Evolutionary conservation across 177 flowering plant genomes (phyloP).

Genomic region (Telopea speciosissima): DNA sequence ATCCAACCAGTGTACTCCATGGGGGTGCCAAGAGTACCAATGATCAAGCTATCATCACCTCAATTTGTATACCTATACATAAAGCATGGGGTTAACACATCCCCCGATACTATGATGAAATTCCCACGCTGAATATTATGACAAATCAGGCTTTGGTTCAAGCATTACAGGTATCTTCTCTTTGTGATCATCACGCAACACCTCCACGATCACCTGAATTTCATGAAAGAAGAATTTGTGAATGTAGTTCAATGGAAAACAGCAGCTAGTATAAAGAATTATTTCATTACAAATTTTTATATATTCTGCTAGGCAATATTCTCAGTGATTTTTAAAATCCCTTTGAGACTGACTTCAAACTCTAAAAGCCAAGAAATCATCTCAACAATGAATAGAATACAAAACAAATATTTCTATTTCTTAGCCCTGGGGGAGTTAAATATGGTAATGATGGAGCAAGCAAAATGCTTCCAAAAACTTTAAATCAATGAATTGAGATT

Average conservation of each 20-base stretch:
- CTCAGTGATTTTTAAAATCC: not conserved
- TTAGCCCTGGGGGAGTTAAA: not conserved
- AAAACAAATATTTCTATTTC: too few relatives aligned
- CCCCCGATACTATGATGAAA: not conserved
- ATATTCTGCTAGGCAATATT: not conserved
- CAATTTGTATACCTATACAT: not conserved
- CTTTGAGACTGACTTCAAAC: not conserved
- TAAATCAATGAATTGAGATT: not conserved
- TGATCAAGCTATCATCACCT: not conserved
- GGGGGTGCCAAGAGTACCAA: too few relatives aligned
- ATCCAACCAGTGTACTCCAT: too few relatives aligned
- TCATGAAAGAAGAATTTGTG: not conserved
- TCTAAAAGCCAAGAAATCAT: not conserved
- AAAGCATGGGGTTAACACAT: not conserved
- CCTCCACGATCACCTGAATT: conserved; percentile 75
- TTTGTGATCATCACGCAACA: conserved; percentile 81
- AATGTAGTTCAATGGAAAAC: not conserved
- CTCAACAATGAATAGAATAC: not conserved
- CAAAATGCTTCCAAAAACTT: not conserved
- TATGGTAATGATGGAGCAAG: not conserved
- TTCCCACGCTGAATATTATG: conserved; percentile 24
- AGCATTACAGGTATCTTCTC: conserved; percentile 79
- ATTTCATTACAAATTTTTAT: too few relatives aligned
- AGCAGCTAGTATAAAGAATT: not conserved
- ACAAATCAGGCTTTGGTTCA: conserved; percentile 79